Evolutionary conservation across 768 basidiomycete species (phyloP), one percentile per base, ranked within the genome.

Genomic region (Macrocybe gigantea): DNA sequence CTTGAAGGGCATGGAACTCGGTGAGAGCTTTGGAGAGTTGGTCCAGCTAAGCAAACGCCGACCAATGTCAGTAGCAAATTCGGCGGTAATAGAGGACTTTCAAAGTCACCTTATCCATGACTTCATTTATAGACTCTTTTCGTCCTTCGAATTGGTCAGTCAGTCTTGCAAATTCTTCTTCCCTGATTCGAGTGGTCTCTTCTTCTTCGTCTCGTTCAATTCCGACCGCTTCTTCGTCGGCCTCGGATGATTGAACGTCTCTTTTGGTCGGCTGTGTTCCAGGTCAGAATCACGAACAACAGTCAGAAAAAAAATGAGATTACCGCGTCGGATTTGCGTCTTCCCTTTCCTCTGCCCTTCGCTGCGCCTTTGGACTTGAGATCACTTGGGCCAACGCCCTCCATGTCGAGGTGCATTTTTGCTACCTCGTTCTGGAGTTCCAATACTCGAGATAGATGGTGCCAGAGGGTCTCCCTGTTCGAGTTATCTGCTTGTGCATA

Each of bases 351-450:
- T 33, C 63, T 60, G 1, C 63, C 65, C 48, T 65, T 60, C 41
- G 56, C 64, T n/a, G 70, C 70, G 7, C 66, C 64, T 49, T 73
- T 71, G 10, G 61, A 49, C 50, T 61, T 61, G 8, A 53, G 59
- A 35, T 61, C 57, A 36, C 66, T 54, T 32, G 64, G 53, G 1
- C 81, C 79, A 40, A 84, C 72, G 36, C 75, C 75, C 60, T 90
- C 88, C 84, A 90, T 85, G 22, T 83, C 79, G 7, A 82, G 64
- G 58, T 89, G 88, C 76, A 86, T 79, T 53, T 67, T 70, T 5
- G 87, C 81, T 33, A 90, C 79, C 53, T 86, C 79, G 47, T 75
- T 79, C 60, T 90, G 86, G 31, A 90, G 63, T 34, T 82, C 82
- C 52, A 87, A 61, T n/a, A 90, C 82, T 38, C 73, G 74, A 13